Conservation (phyloP, 2,329 filamentous ascomycete genomes). For the Niveomyces coronatus region DNA sequence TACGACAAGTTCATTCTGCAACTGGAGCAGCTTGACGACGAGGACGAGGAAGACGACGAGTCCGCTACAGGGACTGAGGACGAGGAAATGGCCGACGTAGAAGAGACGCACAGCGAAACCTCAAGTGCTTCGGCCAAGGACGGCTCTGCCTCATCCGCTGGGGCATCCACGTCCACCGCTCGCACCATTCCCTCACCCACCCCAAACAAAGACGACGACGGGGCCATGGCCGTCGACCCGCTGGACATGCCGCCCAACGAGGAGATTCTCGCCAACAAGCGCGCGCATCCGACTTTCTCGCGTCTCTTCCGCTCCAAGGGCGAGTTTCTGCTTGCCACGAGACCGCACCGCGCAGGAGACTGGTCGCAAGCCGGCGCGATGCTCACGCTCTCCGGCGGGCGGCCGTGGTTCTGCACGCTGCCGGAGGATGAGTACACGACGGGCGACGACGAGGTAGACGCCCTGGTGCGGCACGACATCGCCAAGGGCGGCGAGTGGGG, state of each 20-base stretch:
- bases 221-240: constrained; percentile 15
- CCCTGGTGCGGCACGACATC: constrained; percentile 39
- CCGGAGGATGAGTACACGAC: constrained; percentile 39
- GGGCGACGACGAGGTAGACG: constrained; percentile 35
- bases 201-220: constrained; percentile 10
- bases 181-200: constrained; percentile 11
- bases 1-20: constrained; percentile 42
- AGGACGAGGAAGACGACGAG: constrained; percentile 23
- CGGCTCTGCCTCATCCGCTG: constrained; percentile 4
- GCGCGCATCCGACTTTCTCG: constrained; percentile 38
- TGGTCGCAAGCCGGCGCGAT: constrained; percentile 58
- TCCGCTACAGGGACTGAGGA: constrained; percentile 22
- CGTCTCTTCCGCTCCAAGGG: constrained; percentile 55
- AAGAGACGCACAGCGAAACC: constrained; percentile 16
- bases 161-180: constrained; percentile 10
- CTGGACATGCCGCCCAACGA: constrained; percentile 27
- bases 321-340: constrained; percentile 48
- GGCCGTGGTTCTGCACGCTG: constrained; percentile 49
- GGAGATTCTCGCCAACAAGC: constrained; percentile 44
- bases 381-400: constrained; percentile 47
- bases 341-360: constrained; percentile 43
- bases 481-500: constrained; percentile 51
- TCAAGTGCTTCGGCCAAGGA: constrained; percentile 6
- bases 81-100: constrained; percentile 14
- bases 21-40: constrained; percentile 30